phyloP scores from a whole-genome alignment of 352 stramenopile genomes.

The Phytophthora cajani region DNA sequence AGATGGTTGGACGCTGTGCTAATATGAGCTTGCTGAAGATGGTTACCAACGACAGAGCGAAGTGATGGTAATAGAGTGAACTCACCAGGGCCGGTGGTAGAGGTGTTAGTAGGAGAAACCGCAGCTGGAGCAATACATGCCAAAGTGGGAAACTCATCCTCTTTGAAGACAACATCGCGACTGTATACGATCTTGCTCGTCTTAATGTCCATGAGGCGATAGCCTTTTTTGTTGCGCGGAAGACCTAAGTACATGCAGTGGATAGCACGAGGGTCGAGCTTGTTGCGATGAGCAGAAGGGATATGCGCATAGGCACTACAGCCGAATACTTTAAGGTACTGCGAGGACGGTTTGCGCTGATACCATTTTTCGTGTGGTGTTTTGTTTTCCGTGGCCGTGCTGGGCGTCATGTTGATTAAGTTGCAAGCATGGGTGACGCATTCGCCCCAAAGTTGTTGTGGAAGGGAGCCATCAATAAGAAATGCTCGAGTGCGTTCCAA shows the following conservation, averaged over 20 bases:
- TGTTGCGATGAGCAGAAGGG: slow-evolving; percentile 1
- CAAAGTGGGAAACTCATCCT: background rate
- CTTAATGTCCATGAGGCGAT: background rate
- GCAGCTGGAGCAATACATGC: background rate
- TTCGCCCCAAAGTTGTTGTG: background rate
- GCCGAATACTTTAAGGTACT: slow-evolving; percentile 1
- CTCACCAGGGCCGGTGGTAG: background rate
- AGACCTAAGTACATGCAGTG: background rate
- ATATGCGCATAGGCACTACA: background rate
- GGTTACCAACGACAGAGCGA: background rate
- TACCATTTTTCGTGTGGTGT: background rate
- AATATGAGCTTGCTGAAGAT: background rate
- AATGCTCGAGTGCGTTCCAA: background rate
- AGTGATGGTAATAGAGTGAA: slow-evolving; percentile 1
- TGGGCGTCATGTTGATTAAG: slow-evolving; percentile 1
- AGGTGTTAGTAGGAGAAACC: background rate
- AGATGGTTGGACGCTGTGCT: background rate
- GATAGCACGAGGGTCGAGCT: background rate
- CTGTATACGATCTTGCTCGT: background rate
- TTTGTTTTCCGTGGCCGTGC: background rate
- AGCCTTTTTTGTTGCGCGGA: background rate
- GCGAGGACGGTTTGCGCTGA: background rate
- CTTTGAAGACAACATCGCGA: background rate
- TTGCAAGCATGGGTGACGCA: background rate
- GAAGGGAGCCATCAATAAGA: slow-evolving; percentile 1